Conservation (phyloP, 2,329 filamentous ascomycete genomes). For the Xylaria multiplex region DNA sequence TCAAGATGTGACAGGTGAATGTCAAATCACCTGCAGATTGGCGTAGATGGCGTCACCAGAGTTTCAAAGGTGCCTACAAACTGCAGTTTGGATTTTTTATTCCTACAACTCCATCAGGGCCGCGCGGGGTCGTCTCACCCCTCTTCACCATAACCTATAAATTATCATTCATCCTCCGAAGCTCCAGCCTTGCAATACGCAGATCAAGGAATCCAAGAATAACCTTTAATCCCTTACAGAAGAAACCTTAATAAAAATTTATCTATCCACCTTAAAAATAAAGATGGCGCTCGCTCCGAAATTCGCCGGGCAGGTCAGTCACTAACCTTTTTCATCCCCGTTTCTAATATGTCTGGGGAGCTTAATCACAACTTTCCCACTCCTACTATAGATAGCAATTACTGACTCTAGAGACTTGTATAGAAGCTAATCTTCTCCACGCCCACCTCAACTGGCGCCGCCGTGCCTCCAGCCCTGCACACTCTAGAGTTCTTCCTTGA, state of each 20-base stretch:
- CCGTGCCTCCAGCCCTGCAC: conserved; percentile 60
- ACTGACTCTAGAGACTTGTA: too few species aligned
- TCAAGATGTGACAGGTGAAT: conserved; percentile 11
- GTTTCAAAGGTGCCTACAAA: conserved; percentile 22
- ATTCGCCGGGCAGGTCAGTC: conserved; percentile 67
- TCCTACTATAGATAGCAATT: too few species aligned
- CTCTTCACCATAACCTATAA: conserved; percentile 1
- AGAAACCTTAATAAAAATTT: neutral
- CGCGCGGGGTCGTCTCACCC: conserved; percentile 17
- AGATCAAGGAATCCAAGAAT: neutral
- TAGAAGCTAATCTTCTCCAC: conserved; percentile 66
- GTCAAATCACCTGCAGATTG: conserved; percentile 37
- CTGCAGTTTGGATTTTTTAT: conserved; percentile 13
- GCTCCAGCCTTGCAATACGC: too few species aligned
- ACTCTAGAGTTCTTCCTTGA: conserved; percentile 79
- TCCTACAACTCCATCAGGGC: neutral
- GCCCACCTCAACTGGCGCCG: conserved; percentile 49
- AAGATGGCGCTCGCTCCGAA: conserved; percentile 80
- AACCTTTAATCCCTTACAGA: neutral
- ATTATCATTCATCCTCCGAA: conserved; percentile 1
- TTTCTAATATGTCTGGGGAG: too few species aligned
- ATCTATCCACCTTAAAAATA: conserved; percentile 19
- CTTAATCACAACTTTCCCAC: too few species aligned
- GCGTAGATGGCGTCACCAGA: conserved; percentile 35
- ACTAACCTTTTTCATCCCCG: too few species aligned